Conservation (phyloP, 306 rosid genomes). For the Cicer chorassanicum region DNA sequence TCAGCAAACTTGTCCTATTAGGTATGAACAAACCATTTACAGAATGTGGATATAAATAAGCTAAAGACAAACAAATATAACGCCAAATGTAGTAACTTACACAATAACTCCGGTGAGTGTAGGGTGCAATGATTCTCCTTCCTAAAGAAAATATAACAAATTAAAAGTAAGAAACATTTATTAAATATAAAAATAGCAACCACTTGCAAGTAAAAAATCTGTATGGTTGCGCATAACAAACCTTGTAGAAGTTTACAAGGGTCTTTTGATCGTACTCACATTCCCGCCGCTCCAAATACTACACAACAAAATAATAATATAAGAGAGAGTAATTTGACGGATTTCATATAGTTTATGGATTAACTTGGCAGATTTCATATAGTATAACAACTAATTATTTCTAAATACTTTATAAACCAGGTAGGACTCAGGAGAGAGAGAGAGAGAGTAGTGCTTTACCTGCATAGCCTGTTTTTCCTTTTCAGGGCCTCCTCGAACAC, state of each 20-base stretch:
- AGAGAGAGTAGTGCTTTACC: constrained; percentile 50
- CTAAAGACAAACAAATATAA: constrained; percentile 21
- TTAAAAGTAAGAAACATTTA: not conserved
- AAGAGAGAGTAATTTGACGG: too few species aligned
- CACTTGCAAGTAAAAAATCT: not conserved
- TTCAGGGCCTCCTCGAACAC: constrained; percentile 82
- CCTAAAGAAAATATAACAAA: constrained; percentile 51
- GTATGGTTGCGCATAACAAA: constrained; percentile 30
- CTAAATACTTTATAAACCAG: too few species aligned
- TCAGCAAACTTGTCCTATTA: constrained; percentile 37
- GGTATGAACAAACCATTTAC: not conserved
- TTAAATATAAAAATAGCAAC: not conserved
- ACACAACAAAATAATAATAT: constrained; percentile 29
- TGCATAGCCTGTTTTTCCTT: constrained; percentile 81
- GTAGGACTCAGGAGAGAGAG: too few species aligned
- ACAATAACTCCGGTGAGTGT: constrained; percentile 73
- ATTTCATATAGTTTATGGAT: too few species aligned
- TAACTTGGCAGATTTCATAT: too few species aligned
- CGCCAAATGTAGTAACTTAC: constrained; percentile 54
- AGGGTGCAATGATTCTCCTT: constrained; percentile 62
- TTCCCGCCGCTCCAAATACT: constrained; percentile 93
- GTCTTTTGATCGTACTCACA: constrained; percentile 71
- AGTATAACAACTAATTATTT: too few species aligned
- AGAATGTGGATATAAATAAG: constrained; percentile 2
- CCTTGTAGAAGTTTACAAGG: constrained; percentile 65